Percentiles rank a stretch among this genome's conserved stretches.
Conservation (phyloP, 495 filamentous ascomycete genomes). For the Halenospora varia region DNA sequence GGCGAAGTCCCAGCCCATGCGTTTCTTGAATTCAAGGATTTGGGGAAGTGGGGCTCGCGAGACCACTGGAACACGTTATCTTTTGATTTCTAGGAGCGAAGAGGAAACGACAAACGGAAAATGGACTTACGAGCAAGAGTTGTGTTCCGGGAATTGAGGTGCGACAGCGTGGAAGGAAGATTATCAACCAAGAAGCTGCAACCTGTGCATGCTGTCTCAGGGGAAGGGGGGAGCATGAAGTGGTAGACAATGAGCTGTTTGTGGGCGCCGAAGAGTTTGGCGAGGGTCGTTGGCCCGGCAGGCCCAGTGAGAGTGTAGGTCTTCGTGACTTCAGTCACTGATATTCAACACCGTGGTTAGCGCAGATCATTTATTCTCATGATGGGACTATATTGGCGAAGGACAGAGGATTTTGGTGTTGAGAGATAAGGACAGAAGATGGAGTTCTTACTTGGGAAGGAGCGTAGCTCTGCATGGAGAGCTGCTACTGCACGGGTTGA, state of each 20-base stretch:
- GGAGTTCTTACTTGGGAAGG: neutral
- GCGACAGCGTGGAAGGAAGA: conserved; percentile 32
- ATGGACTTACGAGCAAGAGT: conserved; percentile 32
- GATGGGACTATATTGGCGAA: neutral
- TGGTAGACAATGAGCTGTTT: conserved; percentile 44
- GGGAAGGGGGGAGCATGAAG: conserved; percentile 39
- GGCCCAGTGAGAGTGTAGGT: conserved; percentile 33
- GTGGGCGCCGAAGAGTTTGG: conserved; percentile 35
- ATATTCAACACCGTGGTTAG: neutral
- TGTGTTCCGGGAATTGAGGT: conserved; percentile 33
- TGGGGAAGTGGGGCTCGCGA: conserved; percentile 35
- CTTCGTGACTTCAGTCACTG: conserved; percentile 35
- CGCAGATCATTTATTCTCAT: neutral
- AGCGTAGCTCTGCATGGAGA: neutral
- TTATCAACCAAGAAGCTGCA: conserved; percentile 38
- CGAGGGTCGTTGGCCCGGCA: conserved; percentile 29
- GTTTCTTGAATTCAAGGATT: conserved; percentile 33
- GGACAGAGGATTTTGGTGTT: neutral
- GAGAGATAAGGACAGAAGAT: neutral
- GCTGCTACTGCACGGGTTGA: neutral
- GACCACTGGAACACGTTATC: too few relatives aligned
- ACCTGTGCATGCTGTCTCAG: conserved; percentile 31
- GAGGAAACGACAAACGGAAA: too few relatives aligned
- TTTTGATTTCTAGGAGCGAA: too few relatives aligned
- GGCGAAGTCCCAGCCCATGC: conserved; percentile 40